These are phyloP conservation scores for Phialocephala subalpina DNA, from an alignment of 2,329 filamentous ascomycete genomes.

Conservation along the genomic window DNA sequence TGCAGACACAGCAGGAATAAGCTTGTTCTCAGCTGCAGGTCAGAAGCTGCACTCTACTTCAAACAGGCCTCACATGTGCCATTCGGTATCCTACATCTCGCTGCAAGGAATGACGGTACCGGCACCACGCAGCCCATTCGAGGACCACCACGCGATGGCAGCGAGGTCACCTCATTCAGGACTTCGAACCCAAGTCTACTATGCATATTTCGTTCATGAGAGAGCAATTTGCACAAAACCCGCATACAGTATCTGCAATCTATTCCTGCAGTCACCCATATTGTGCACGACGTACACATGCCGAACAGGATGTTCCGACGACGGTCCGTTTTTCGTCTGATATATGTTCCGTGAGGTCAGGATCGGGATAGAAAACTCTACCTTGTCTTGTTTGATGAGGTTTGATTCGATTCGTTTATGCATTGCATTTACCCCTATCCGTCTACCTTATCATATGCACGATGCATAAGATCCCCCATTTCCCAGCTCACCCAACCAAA, in stretches of 20 bases:
- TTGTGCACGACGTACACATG: background rate
- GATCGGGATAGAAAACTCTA: background rate
- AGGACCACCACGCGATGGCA: conserved; percentile 2
- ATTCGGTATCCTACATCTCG: background rate
- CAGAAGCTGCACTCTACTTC: conserved; percentile 9
- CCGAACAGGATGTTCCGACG: background rate
- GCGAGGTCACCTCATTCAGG: background rate
- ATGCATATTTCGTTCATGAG: conserved; percentile 1
- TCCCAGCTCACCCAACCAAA: conserved; percentile 2
- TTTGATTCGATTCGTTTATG: conserved; percentile 1
- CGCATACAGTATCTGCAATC: background rate
- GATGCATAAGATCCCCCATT: conserved; percentile 7
- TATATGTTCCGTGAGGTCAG: background rate
- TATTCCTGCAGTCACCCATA: conserved; percentile 5
- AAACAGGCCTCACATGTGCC: conserved; percentile 3
- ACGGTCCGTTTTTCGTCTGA: background rate
- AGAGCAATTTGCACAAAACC: conserved; percentile 16
- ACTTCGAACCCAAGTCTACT: no score
- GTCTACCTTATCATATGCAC: background rate
- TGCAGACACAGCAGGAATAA: background rate
- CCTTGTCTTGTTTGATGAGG: background rate
- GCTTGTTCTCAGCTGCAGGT: conserved; percentile 5
- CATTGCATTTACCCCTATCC: conserved; percentile 15
- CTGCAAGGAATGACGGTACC: background rate
- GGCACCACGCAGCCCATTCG: background rate